phyloP scores from a whole-genome alignment of 257 asterid species.

The Ilex asprella region DNA sequence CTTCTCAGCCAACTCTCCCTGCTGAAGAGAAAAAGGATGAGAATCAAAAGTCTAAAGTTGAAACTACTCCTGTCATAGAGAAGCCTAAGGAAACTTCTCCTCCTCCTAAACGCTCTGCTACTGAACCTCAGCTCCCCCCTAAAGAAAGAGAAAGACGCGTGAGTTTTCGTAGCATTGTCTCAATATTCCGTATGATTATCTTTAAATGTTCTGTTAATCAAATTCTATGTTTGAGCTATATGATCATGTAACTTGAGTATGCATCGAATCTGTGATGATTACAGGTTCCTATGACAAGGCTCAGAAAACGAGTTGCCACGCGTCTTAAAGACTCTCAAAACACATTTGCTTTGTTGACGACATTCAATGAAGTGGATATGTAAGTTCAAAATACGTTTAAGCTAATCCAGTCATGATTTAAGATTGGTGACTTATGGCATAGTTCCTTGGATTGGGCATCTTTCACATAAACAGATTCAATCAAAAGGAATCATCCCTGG shows the following conservation, averaged over 20 bases:
- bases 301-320: conserved; percentile 85
- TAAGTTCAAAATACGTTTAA: conserved; percentile 24
- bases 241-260: conserved; percentile 1
- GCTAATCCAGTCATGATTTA: too few species aligned
- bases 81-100: conserved; percentile 40
- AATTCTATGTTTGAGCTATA: neutral
- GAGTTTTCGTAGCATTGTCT: conserved; percentile 18
- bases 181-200: conserved; percentile 2
- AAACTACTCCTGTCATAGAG: conserved; percentile 42
- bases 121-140: conserved; percentile 94
- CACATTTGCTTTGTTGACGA: conserved; percentile 95
- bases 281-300: conserved; percentile 98
- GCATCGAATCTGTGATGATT: conserved; percentile 10
- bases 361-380: conserved; percentile 99
- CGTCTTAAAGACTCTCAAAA: conserved; percentile 98
- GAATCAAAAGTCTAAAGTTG: conserved; percentile 44
- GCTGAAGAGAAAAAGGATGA: conserved; percentile 51
- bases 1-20: conserved; percentile 44
- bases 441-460: too few species aligned
- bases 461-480: too few species aligned
- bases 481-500: too few species aligned
- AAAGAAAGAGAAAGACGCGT: conserved; percentile 96
- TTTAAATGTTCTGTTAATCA: neutral
- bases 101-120: conserved; percentile 56
- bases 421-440: too few species aligned